Evolutionary conservation across 768 basidiomycete genomes (phyloP).

Genomic region (Lactarius sanguifluus): DNA sequence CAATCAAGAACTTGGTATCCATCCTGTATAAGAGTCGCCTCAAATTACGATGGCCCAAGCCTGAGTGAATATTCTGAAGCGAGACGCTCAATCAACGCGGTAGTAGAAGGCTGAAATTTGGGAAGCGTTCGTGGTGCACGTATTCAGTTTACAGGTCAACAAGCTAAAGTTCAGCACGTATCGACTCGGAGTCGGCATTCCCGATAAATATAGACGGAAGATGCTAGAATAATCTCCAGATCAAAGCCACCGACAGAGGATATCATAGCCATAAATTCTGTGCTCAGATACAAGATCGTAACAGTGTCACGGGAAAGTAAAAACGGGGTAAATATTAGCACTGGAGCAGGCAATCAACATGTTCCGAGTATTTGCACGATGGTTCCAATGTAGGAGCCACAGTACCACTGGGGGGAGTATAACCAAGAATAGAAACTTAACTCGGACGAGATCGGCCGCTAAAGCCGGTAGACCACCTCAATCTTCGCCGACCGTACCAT

Average conservation of each 20-base stretch:
- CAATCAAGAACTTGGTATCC: constrained; percentile 20
- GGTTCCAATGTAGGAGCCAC: not conserved
- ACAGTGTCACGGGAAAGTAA: not conserved
- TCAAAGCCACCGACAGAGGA: not conserved
- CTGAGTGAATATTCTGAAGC: not conserved
- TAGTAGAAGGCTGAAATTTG: not conserved
- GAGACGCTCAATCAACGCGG: not conserved
- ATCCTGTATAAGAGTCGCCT: not conserved
- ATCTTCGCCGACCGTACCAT: constrained; percentile 2
- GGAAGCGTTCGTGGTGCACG: not conserved
- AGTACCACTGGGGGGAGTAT: not conserved
- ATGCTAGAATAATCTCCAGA: not conserved
- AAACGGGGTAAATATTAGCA: not conserved
- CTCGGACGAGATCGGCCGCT: not conserved
- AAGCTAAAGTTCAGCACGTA: not conserved
- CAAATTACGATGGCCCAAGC: not conserved
- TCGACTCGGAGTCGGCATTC: not conserved
- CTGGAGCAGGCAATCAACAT: not conserved
- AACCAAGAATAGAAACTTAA: not conserved
- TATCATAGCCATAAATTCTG: too few species aligned
- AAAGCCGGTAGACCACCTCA: constrained; percentile 8
- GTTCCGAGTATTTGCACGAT: not conserved
- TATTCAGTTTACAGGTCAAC: not conserved
- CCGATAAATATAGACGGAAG: not conserved
- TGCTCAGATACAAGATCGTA: not conserved